Conservation (phyloP, 148 eudicot species). For the Rheum nobile region DNA sequence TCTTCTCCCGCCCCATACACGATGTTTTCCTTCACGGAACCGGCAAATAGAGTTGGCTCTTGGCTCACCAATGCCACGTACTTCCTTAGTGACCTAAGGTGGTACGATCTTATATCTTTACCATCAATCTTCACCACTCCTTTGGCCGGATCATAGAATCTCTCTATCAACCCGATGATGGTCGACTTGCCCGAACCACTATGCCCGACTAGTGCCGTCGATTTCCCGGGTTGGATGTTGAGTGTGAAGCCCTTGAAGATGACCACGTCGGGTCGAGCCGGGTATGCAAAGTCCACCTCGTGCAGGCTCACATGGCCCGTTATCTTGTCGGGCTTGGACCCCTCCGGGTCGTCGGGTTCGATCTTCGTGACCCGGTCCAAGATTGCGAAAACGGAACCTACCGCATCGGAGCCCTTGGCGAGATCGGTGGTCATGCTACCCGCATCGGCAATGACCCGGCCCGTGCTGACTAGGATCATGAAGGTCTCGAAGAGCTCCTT, state of each 20-base stretch:
- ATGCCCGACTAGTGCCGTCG: conserved; percentile 16
- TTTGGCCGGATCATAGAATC: conserved; percentile 20
- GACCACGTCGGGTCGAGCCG: conserved; percentile 10
- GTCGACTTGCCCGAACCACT: conserved; percentile 22
- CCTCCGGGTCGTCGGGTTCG: conserved; percentile 2
- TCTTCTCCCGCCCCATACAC: conserved; percentile 21
- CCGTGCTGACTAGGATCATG: conserved; percentile 7
- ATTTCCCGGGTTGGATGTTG: conserved; percentile 16
- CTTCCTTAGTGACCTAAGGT: conserved; percentile 23
- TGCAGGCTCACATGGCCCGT: conserved; percentile 16
- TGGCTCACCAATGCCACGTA: conserved; percentile 33
- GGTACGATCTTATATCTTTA: conserved; percentile 17
- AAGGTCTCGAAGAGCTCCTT: conserved; percentile 4
- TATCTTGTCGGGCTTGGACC: neutral
- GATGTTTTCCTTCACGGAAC: conserved; percentile 30
- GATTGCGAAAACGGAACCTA: conserved; percentile 6
- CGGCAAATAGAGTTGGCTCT: conserved; percentile 35
- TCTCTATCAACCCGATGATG: conserved; percentile 18
- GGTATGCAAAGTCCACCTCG: conserved; percentile 16
- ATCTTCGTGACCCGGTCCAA: conserved; percentile 6
- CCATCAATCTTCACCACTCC: conserved; percentile 24
- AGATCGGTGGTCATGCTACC: conserved; percentile 8
- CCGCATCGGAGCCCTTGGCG: conserved; percentile 2
- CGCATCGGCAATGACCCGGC: conserved; percentile 9
- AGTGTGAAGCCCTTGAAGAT: conserved; percentile 12